phyloP scores from a whole-genome alignment of 2,329 filamentous ascomycete genomes.

The Podosphaera fusca region DNA sequence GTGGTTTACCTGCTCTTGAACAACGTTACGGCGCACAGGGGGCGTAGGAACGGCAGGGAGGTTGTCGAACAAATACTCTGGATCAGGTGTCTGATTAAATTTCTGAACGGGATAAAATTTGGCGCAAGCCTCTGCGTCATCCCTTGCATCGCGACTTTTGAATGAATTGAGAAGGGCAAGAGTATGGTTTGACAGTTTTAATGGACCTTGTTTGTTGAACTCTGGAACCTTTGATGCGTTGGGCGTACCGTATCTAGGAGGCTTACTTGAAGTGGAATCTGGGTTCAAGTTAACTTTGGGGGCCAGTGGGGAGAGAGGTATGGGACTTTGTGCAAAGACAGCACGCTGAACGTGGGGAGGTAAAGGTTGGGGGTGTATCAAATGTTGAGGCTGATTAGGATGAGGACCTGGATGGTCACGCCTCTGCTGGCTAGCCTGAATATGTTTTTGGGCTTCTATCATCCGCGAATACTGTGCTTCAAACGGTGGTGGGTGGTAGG shows the following conservation, averaged over 20 bases:
- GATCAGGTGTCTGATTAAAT: conserved; percentile 2
- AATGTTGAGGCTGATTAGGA: conserved; percentile 14
- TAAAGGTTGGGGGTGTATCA: conserved; percentile 17
- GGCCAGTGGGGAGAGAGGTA: conserved; percentile 16
- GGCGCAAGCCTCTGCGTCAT: conserved; percentile 2
- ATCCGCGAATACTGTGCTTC: conserved; percentile 2
- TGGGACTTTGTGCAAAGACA: conserved; percentile 21
- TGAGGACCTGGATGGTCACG: conserved; percentile 1
- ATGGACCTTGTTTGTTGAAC: conserved; percentile 7
- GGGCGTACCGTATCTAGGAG: conserved; percentile 9
- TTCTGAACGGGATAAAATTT: conserved; percentile 7
- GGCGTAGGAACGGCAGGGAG: not conserved
- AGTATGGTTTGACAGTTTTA: conserved; percentile 21
- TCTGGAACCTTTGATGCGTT: conserved; percentile 13
- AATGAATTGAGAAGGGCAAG: conserved; percentile 24
- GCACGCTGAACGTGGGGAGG: conserved; percentile 32
- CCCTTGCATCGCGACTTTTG: conserved; percentile 14
- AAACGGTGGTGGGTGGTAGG: conserved; percentile 9
- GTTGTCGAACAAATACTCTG: not conserved
- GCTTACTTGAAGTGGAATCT: conserved; percentile 1
- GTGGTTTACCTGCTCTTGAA: not conserved
- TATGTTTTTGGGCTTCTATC: conserved; percentile 2
- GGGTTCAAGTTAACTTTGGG: conserved; percentile 8
- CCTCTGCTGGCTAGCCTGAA: conserved; percentile 2
- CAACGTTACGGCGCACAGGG: not conserved